These are phyloP conservation scores for Nissolia schottii DNA, from an alignment of 306 rosid species.

Conservation along the genomic window DNA sequence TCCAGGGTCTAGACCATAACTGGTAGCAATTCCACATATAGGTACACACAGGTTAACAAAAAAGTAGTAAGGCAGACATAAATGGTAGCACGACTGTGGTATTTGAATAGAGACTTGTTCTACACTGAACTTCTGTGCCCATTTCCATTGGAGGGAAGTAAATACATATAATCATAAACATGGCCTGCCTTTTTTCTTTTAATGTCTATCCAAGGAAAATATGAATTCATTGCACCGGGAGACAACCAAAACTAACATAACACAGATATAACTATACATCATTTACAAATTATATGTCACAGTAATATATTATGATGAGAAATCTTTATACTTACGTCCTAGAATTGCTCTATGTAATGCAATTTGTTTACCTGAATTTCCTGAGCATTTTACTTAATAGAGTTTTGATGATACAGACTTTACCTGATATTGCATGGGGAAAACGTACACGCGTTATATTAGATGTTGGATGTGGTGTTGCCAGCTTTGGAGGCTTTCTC, in stretches of 20 bases:
- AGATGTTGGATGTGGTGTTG: slow-evolving; percentile 99
- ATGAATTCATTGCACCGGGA: neutral
- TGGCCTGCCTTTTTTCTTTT: neutral
- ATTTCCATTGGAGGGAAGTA: neutral
- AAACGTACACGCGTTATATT: slow-evolving; percentile 77
- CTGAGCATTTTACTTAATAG: slow-evolving; percentile 14
- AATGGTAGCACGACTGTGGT: neutral
- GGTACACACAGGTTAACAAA: neutral
- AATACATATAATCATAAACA: neutral
- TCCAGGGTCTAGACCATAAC: neutral
- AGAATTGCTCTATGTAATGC: neutral
- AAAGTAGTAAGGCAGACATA: neutral
- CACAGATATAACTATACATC: neutral
- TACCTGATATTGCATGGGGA: slow-evolving; percentile 85
- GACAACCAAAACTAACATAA: neutral
- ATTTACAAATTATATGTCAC: neutral
- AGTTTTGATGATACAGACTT: slow-evolving; percentile 52
- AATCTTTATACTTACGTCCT: neutral
- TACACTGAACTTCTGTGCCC: neutral
- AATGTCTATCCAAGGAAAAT: neutral
- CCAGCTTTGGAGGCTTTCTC: slow-evolving; percentile 96
- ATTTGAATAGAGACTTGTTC: neutral
- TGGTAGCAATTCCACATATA: neutral
- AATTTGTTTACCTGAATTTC: slow-evolving; percentile 6
- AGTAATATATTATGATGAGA: neutral